These are phyloP conservation scores for Paradendryphiella salina DNA, from an alignment of 2,329 filamentous ascomycete genomes.

Conservation along the genomic window DNA sequence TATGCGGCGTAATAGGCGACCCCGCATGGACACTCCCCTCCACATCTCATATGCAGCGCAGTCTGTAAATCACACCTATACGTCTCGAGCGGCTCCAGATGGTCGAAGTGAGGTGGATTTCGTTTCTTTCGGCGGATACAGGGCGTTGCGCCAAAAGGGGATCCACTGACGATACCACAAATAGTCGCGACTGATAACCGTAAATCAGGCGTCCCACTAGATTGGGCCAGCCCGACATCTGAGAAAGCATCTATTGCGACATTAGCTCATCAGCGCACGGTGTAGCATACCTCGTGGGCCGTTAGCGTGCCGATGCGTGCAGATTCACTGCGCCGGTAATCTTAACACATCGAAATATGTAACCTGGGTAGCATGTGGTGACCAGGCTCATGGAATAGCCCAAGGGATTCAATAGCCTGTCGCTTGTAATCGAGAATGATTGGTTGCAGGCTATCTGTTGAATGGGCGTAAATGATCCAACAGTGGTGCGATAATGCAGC, in stretches of 20 bases:
- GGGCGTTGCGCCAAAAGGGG: background rate
- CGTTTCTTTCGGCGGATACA: background rate
- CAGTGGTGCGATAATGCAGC: background rate
- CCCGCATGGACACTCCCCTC: background rate
- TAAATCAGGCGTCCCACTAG: background rate
- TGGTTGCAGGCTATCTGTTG: background rate
- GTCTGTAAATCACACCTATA: background rate
- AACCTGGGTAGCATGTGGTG: background rate
- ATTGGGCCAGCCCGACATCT: too few species aligned
- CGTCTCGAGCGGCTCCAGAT: background rate
- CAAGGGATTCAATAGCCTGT: background rate
- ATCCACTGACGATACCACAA: too few species aligned
- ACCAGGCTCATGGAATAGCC: background rate
- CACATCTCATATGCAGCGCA: background rate
- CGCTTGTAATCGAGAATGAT: background rate
- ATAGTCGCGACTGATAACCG: background rate
- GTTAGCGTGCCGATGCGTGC: background rate
- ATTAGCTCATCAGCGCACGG: background rate
- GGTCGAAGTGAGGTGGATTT: background rate
- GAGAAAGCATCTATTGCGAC: background rate
- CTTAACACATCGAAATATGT: constrained; percentile 1
- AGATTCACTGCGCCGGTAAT: background rate
- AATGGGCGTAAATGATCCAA: background rate
- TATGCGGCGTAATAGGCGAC: background rate
- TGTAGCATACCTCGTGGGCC: background rate